A percentile compares a stretch with the other conserved stretches of the same genome.
These are phyloP conservation scores for Vaccinium darrowii DNA, from an alignment of 148 eudicot genomes.

Conservation along the genomic window DNA sequence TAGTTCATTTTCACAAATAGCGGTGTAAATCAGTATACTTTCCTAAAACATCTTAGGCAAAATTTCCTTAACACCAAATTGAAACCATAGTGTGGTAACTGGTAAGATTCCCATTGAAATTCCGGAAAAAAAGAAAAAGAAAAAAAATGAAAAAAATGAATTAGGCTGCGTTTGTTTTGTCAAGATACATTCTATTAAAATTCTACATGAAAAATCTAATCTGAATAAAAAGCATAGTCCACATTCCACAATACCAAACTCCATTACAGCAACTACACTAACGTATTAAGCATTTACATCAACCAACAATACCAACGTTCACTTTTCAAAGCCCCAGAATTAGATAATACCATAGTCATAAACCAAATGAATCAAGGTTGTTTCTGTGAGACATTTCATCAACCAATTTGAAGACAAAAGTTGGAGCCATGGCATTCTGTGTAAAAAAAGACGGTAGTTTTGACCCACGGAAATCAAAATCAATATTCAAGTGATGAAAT, in stretches of 20 bases:
- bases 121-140: too few relatives aligned
- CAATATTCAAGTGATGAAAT: background rate
- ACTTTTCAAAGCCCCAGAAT: background rate
- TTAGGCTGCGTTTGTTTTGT: too few relatives aligned
- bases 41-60: background rate
- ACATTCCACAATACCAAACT: background rate
- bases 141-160: too few relatives aligned
- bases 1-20: background rate
- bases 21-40: background rate
- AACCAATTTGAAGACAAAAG: background rate
- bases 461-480: background rate
- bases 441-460: background rate
- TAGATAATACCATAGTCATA: background rate
- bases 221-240: background rate
- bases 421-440: background rate
- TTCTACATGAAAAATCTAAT: background rate
- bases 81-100: background rate
- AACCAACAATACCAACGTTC: background rate
- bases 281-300: background rate
- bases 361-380: background rate
- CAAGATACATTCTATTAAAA: background rate
- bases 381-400: background rate
- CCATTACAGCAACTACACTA: background rate
- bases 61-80: background rate
- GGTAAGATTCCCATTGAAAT: background rate